phyloP scores from a whole-genome alignment of 495 filamentous ascomycete genomes.

The Apodospora peruviana region DNA sequence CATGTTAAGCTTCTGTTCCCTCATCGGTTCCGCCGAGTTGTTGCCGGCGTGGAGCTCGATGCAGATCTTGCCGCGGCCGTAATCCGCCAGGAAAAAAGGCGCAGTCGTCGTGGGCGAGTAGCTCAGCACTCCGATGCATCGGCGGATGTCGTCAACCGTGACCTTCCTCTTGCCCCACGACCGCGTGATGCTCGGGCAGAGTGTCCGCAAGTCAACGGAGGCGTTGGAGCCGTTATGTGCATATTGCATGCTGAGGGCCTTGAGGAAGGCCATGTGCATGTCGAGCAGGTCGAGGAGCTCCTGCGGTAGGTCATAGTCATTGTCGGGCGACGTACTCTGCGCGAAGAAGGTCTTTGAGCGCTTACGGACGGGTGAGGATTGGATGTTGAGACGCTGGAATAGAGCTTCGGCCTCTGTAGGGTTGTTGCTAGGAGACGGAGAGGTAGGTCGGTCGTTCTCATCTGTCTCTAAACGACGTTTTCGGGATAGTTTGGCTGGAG shows the following conservation, averaged over 20 bases:
- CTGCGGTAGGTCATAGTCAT: conserved; percentile 37
- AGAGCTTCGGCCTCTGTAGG: conserved; percentile 23
- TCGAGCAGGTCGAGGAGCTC: conserved; percentile 53
- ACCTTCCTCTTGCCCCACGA: conserved; percentile 59
- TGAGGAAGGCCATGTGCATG: conserved; percentile 53
- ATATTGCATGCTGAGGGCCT: conserved; percentile 51
- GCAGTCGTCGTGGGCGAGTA: conserved; percentile 13
- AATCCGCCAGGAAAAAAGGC: conserved; percentile 53
- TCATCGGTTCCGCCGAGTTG: conserved; percentile 34
- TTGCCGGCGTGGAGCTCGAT: conserved; percentile 33
- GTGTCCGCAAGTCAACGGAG: conserved; percentile 51
- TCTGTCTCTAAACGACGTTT: conserved; percentile 19
- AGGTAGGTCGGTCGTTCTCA: neutral
- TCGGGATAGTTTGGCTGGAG: conserved; percentile 8
- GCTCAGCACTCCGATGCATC: conserved; percentile 48
- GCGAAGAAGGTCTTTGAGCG: conserved; percentile 23
- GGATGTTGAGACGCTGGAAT: conserved; percentile 35
- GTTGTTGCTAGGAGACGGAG: neutral
- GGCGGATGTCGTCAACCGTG: conserved; percentile 51
- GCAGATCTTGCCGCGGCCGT: conserved; percentile 47
- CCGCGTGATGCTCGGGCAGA: conserved; percentile 50
- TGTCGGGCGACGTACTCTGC: conserved; percentile 21
- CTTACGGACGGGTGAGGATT: conserved; percentile 29
- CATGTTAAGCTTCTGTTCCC: conserved; percentile 51
- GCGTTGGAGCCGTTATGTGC: conserved; percentile 59